These are phyloP conservation scores for Backusella westeae DNA, from an alignment of 192 early-diverging fungal genomes.

Conservation along the genomic window DNA sequence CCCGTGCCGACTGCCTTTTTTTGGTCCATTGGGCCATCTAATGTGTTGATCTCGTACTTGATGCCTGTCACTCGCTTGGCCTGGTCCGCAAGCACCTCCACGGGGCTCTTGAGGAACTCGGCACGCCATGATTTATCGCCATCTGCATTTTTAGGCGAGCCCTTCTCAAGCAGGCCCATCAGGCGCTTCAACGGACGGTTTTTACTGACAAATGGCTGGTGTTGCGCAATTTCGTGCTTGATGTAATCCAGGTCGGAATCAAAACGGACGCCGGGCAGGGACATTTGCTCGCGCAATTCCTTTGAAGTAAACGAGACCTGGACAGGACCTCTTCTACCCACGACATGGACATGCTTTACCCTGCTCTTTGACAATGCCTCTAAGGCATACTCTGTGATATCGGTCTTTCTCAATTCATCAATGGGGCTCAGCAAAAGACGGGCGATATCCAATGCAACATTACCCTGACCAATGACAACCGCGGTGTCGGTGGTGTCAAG, in stretches of 20 bases:
- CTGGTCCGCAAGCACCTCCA: slow-evolving; percentile 41
- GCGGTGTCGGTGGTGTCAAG: slow-evolving; percentile 68
- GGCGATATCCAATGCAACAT: slow-evolving; percentile 92
- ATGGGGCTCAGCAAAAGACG: slow-evolving; percentile 77
- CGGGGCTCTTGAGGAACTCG: slow-evolving; percentile 72
- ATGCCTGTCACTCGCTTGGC: slow-evolving; percentile 34
- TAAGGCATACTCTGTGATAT: slow-evolving; percentile 78
- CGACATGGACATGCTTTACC: slow-evolving; percentile 80
- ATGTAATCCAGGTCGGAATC: slow-evolving; percentile 62
- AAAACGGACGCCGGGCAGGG: slow-evolving; percentile 63
- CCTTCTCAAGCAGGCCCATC: slow-evolving; percentile 77
- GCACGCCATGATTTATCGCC: slow-evolving; percentile 65
- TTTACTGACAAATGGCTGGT: slow-evolving; percentile 34
- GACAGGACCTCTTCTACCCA: slow-evolving; percentile 89
- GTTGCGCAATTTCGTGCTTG: slow-evolving; percentile 45
- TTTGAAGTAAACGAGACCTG: slow-evolving; percentile 93
- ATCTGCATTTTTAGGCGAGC: slow-evolving; percentile 22
- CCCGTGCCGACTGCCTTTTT: slow-evolving; percentile 61
- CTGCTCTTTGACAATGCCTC: slow-evolving; percentile 60
- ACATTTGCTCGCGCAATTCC: slow-evolving; percentile 92
- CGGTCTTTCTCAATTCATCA: slow-evolving; percentile 75
- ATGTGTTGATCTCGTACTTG: slow-evolving; percentile 62
- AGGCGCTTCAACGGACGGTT: slow-evolving; percentile 77
- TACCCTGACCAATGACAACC: slow-evolving; percentile 89
- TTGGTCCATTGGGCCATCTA: slow-evolving; percentile 59